A percentile compares a stretch with the other conserved stretches of the same genome.
Conservation (phyloP, 139 green algal species). For the Trebouxia sp. region DNA sequence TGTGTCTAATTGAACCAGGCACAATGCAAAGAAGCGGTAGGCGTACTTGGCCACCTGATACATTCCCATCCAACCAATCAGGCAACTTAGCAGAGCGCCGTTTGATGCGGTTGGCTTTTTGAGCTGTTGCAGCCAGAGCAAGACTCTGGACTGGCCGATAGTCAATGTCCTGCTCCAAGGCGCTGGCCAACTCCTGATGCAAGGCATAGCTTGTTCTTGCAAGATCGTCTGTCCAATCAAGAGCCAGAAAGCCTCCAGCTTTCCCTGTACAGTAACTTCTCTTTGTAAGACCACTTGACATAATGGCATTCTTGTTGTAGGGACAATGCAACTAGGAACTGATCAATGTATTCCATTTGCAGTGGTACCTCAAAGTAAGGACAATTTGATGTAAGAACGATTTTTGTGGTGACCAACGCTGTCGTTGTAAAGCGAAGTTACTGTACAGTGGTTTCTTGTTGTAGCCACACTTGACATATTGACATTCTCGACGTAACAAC, state of each 20-base stretch:
- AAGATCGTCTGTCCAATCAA: conserved; percentile 78
- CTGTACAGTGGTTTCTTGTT: too few species aligned
- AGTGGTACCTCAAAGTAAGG: too few species aligned
- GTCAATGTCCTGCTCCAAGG: conserved; percentile 45
- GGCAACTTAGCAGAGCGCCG: conserved; percentile 2
- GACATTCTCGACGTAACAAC: too few species aligned
- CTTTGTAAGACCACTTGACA: not conserved
- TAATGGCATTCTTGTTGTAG: too few species aligned
- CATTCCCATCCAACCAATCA: conserved; percentile 50
- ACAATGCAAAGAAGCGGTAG: not conserved
- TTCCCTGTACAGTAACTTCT: conserved; percentile 44
- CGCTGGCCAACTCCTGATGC: conserved; percentile 63
- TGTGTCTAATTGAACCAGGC: not conserved
- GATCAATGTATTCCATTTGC: too few species aligned
- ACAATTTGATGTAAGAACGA: too few species aligned
- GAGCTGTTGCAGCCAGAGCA: not conserved
- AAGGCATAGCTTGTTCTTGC: conserved; percentile 63
- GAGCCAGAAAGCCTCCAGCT: conserved; percentile 78
- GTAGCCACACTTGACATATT: too few species aligned
- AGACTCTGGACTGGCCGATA: conserved; percentile 59
- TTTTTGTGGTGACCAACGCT: too few species aligned
- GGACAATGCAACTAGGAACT: too few species aligned
- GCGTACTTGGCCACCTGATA: not conserved
- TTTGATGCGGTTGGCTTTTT: not conserved
- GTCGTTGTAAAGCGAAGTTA: too few species aligned